These are phyloP conservation scores for Blastosporella zonata DNA, from an alignment of 1,284 basidiomycete species.

Conservation along the genomic window DNA sequence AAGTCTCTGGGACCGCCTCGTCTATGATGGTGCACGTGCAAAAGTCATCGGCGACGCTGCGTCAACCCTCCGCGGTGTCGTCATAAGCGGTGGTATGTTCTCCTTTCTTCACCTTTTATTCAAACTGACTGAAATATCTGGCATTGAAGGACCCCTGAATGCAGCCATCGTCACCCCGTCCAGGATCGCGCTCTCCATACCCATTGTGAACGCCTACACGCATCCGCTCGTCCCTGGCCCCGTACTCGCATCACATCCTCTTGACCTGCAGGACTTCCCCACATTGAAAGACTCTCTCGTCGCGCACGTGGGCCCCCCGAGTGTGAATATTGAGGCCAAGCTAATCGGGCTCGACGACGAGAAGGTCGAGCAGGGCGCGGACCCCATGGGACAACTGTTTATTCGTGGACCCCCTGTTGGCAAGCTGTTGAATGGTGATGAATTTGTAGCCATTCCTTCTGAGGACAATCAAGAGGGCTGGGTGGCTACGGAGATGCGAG, in stretches of 20 bases:
- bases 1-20: conserved; percentile 73
- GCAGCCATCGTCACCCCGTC: conserved; percentile 48
- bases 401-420: conserved; percentile 59
- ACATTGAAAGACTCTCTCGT: conserved; percentile 29
- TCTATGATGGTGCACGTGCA: conserved; percentile 65
- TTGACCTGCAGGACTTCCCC: conserved; percentile 72
- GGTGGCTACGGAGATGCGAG: conserved; percentile 45
- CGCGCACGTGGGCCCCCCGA: conserved; percentile 69
- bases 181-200: conserved; percentile 68
- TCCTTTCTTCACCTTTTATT: conserved; percentile 1
- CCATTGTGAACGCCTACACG: conserved; percentile 58
- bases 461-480: conserved; percentile 45
- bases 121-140: conserved; percentile 9
- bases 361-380: conserved; percentile 55
- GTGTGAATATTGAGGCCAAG: conserved; percentile 73
- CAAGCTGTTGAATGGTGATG: conserved; percentile 39
- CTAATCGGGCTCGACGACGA: conserved; percentile 60
- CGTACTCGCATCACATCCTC: conserved; percentile 67
- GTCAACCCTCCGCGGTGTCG: conserved; percentile 54
- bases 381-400: conserved; percentile 49
- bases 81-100: conserved; percentile 62
- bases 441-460: conserved; percentile 37
- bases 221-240: conserved; percentile 66
- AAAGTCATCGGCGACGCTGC: conserved; percentile 56
- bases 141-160: conserved; percentile 32